Evolutionary conservation across 495 filamentous ascomycete genomes (phyloP), one percentile per base, ranked within the genome.

Genomic region (Aspergillus indologenus): DNA sequence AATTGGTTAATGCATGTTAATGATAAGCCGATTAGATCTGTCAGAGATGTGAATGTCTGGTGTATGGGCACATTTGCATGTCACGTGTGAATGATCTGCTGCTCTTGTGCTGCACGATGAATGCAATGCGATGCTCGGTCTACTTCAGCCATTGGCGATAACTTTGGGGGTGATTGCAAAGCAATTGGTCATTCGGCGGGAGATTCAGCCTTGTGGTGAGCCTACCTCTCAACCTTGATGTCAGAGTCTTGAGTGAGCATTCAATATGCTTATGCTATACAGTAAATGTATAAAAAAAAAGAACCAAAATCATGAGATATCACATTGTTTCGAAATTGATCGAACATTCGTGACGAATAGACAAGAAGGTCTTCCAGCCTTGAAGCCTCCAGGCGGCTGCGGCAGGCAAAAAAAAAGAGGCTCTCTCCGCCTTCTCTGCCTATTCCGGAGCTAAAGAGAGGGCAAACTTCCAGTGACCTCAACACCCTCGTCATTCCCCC

Each of bases 391-490:
- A 29, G 26, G 20, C 20, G n/a, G 23, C 48, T 18, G 23, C 48
- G 15, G 48, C 24, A 5, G 21, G n/a, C 11, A 15, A 17, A 22
- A 24, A 51, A 51, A 50, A 50, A 50, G 23, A 51, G 34, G 49
- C 49, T 52, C 51, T 60, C 53, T 63, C 50, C 54, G 46, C 58
- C 54, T 63, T 58, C 42, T 58, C 50, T 58, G 56, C 56, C 56
- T 52, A 22, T 49, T 56, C 46, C 47, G 48, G 44, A 54, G 34
- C 42, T 42, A 53, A 59, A 42, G 53, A 49, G 34, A 43, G 42
- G 50, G n/a, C 58, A 29, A 24, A n/a, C 54, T 45, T 63, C 52
- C 23, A 49, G 34, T 59, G 42, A 54, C 45, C 44, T 61, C 59
- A 61, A 22, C 58, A 31, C 46, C 48, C 14, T 26, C 23, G 44